Evolutionary conservation across 495 filamentous ascomycete genomes (phyloP), one percentile per base, ranked within the genome.

Genomic region (Penicillium verhagenii): DNA sequence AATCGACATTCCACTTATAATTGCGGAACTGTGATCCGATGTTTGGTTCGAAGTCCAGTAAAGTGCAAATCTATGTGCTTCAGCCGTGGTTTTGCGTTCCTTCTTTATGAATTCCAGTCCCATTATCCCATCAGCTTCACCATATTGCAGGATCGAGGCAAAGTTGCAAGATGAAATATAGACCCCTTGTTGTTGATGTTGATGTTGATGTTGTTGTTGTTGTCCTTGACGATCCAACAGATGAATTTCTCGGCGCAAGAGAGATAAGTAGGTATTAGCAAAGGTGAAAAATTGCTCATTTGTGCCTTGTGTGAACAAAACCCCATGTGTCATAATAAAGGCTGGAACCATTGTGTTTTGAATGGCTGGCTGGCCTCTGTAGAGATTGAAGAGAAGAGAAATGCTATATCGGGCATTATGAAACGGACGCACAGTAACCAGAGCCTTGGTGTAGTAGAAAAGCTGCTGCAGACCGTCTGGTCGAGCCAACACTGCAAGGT

Each of bases 401-500:
- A 92, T 84, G 48, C 86, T 89, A 47, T 90, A 86, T 9, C 81
- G 75, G 9, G 89, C 84, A 18, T 80, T 82, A 4, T 54, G 57
- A 55, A 89, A 91, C 0, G 85, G 81, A 10, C 61, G 63, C 16
- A 72, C 56, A 53, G 72, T 72, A 28, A 76, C 68, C 21, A 83
- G 64, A 7, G 79, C 71, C 44, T 78, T 79, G 25, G 72, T 76
- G 64, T 94, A 96, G 58, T 86, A 87, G 54, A 86, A 92, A 0
- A 95, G 69, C 64, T 95, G 90, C 57, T 87, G 85, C 0, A 91
- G 59, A 2, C 81, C 75, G 60, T 90, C 87, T 0, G 89, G 89
- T 11, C 89, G 77, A 10, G 91, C 86, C 14, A 95, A 71, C 14
- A 95, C 91, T 0, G 88, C 92, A 6, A 94, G 76, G 64, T 95